Base-by-base conservation (phyloP, 495 filamentous ascomycete species). In the Pyronema domesticum region DNA sequence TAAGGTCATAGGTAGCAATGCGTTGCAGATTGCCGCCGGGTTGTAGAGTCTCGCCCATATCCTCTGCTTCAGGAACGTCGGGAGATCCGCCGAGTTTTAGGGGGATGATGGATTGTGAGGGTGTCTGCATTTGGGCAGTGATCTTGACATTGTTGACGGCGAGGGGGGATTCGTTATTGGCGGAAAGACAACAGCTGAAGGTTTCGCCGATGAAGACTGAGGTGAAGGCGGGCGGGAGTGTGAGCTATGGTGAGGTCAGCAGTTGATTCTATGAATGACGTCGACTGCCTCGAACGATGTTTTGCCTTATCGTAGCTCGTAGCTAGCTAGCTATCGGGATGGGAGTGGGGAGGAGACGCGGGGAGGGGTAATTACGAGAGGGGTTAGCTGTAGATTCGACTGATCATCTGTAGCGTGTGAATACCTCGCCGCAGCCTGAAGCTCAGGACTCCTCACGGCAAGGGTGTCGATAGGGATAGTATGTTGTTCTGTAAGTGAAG, bases 131-230 rank as follows among this genome's bases (percentile, higher is more conserved):
- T 69, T 95, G 88, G 0, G 89, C 93, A 52, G 80, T 78, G 50
- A 96, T 85, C 30, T 78, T 76, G 37, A 95, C 82, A 43, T 81
- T 82, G 23, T 76, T 83, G 15, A 58, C 56, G 4, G 37, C 37
- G 6, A 54, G 33, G 18, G 64, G 57, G 0, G 59, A 59, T 61
- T 95, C 89, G 67, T 95, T 91, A 72, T 91, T 95, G 7, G 85
- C 89, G 70, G 87, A 94, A 18, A 98, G 76, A 1, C 89, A 91
- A 70, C 91, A 98, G 48, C 79, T 78, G 68, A 98, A 98, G 1
- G 84, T 87, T 71, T 96, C 89, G 55, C 91, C 91, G 42, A 96
- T 89, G 58, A 95, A 95, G 48, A 89, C 87, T 8, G 85, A 85
- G 51, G 88, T 91, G 66, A 98, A 96, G 4, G 86, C 79, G 0